These are phyloP conservation scores for Paramarasmius palmivorus DNA, from an alignment of 1,284 basidiomycete species.

Conservation along the genomic window DNA sequence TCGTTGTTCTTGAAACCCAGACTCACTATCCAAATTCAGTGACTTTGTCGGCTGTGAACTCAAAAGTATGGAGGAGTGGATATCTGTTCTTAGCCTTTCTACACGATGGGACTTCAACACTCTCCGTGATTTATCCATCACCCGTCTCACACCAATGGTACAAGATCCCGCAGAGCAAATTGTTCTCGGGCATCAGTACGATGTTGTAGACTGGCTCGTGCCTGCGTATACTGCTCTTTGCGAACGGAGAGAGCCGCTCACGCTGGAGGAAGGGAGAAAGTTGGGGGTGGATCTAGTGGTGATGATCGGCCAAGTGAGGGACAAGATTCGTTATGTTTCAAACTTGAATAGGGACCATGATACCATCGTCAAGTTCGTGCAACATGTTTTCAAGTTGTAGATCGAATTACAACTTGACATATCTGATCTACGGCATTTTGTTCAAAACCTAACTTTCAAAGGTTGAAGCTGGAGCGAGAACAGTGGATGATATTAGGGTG, in stretches of 20 bases:
- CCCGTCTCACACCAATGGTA: slow-evolving; percentile 17
- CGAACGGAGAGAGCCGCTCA: slow-evolving; percentile 20
- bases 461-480: neutral
- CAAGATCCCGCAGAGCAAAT: slow-evolving; percentile 23
- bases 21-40: neutral
- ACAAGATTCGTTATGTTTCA: slow-evolving; percentile 14
- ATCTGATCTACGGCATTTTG: neutral
- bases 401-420: neutral
- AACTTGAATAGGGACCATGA: slow-evolving; percentile 15
- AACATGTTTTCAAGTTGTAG: slow-evolving; percentile 2
- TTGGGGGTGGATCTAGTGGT: slow-evolving; percentile 13
- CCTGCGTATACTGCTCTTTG: slow-evolving; percentile 25
- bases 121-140: slow-evolving; percentile 25
- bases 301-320: slow-evolving; percentile 9
- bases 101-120: slow-evolving; percentile 27
- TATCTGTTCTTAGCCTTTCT: slow-evolving; percentile 29
- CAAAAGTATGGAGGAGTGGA: slow-evolving; percentile 33
- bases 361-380: slow-evolving; percentile 10
- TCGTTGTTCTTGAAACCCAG: neutral
- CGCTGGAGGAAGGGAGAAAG: slow-evolving; percentile 11
- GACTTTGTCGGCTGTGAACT: slow-evolving; percentile 11
- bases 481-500: neutral
- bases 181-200: slow-evolving; percentile 22
- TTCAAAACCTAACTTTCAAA: neutral
- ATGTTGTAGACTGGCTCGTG: slow-evolving; percentile 26